These are phyloP conservation scores for Dactylellina cionopaga DNA, from an alignment of 2,329 filamentous ascomycete species.

Conservation along the genomic window DNA sequence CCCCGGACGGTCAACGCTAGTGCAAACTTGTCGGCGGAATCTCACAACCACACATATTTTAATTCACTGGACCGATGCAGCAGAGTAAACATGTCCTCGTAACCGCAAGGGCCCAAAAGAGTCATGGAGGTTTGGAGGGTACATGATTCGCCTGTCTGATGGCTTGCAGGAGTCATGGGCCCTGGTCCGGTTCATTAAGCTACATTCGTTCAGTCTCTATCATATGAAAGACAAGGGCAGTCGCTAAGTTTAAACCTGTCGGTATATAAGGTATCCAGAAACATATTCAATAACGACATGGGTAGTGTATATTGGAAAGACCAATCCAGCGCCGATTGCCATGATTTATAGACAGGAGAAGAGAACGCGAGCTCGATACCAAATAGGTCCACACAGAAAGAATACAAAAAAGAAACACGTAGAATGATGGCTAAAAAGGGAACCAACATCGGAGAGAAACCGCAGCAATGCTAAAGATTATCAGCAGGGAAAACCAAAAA, in stretches of 20 bases:
- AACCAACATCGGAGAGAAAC: neutral
- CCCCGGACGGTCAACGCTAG: constrained; percentile 6
- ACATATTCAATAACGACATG: neutral
- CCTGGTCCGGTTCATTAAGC: neutral
- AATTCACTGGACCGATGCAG: no score
- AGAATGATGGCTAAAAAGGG: neutral
- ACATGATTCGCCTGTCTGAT: neutral
- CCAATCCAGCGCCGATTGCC: constrained; percentile 40
- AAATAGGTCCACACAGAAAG: neutral
- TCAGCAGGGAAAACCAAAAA: neutral
- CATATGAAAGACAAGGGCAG: neutral
- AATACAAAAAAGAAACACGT: neutral
- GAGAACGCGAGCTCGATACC: neutral
- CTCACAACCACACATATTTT: no score
- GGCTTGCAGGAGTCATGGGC: constrained; percentile 2
- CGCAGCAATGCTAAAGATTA: neutral
- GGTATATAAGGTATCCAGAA: neutral
- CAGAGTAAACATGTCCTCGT: no score
- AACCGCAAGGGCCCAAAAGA: no score
- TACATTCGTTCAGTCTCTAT: neutral
- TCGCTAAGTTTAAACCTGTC: neutral
- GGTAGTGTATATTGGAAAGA: constrained; percentile 9
- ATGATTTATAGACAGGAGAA: constrained; percentile 43
- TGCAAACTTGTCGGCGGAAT: neutral
- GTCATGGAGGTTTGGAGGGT: neutral